Evolutionary conservation across 2,329 filamentous ascomycete species (phyloP).

Genomic region (Acephala macrosclerotiorum): DNA sequence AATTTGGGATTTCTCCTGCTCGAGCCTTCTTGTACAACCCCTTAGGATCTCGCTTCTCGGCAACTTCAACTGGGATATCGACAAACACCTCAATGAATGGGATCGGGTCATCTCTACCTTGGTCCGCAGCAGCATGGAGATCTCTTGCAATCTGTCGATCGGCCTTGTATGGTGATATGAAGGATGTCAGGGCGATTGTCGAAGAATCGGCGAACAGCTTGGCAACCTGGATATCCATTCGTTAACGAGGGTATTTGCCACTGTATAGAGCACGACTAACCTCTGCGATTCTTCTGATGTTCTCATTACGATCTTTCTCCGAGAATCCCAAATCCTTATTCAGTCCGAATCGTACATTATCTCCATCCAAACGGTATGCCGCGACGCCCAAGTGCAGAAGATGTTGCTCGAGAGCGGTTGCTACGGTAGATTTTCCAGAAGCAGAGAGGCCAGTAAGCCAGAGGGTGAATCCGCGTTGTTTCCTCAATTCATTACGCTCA

Average conservation of each 20-base stretch:
- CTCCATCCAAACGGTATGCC: constrained; percentile 94
- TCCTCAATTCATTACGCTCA: constrained; percentile 77
- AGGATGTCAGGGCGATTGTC: constrained; percentile 89
- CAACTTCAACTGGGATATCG: constrained; percentile 88
- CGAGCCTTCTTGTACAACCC: constrained; percentile 97
- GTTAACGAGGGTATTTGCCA: neutral
- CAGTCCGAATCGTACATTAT: constrained; percentile 97
- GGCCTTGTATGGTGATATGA: constrained; percentile 93
- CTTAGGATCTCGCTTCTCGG: constrained; percentile 96
- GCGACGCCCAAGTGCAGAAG: constrained; percentile 83
- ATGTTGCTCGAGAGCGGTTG: constrained; percentile 95
- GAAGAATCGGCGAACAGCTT: constrained; percentile 95
- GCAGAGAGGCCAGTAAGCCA: constrained; percentile 98
- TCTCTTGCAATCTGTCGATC: constrained; percentile 84
- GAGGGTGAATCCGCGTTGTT: constrained; percentile 91
- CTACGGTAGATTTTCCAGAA: constrained; percentile 96
- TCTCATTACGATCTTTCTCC: constrained; percentile 93
- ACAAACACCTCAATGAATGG: constrained; percentile 95
- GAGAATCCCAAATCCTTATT: constrained; percentile 98
- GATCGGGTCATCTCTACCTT: constrained; percentile 67
- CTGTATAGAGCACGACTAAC: constrained; percentile 42
- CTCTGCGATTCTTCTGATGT: constrained; percentile 96
- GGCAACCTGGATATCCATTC: constrained; percentile 66
- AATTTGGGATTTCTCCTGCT: constrained; percentile 93
- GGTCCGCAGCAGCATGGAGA: constrained; percentile 71